Evolutionary conservation across 441 rosid species (phyloP), one percentile per base, ranked within the genome.

Genomic region (Kokia cookei): DNA sequence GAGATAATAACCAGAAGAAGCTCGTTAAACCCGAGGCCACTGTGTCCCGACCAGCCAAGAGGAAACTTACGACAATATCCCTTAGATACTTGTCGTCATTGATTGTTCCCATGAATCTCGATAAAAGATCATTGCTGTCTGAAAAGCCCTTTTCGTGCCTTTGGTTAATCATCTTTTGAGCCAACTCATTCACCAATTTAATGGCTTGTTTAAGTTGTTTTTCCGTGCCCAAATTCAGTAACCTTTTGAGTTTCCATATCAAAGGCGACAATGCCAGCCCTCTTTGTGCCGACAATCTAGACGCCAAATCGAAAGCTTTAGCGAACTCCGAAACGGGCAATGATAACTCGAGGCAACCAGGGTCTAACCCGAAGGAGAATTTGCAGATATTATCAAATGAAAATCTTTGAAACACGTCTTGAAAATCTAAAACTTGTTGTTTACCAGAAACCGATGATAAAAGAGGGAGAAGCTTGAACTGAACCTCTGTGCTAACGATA

Each of bases 41-140:
- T 4, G 93, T 89, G 82, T 89, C 93, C 2, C 93, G 84, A 27
- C 93, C 93, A 0, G 93, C 91, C n/a, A 89, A 75, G 9, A 89
- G 53, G 75, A 89, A 89, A 60, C 87, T 89, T 8, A 89, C 79
- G 2, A 85, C 86, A 27, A 87, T 83, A 58, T 89, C 93, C 35
- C 88, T 35, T 1, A 89, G 82, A 75, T 83, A 85, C 66, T 70
- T 72, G 15, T 87, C 91, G 68, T 88, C 90, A 7, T 81, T 75
- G 13, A 77, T 79, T 13, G 84, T 73, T 5, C 69, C 79, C 91
- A 89, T 85, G 78, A 89, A 87, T 73, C 89, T 84, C 4, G 93
- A 85, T 11, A 89, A 75, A 8, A 89, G 83, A 71, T 87, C 90
- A 1, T 78, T 76, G 62, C 69, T 76, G 29, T 66, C 67, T 1